Percentiles rank a stretch among this genome's conserved stretches.
Evolutionary conservation across 495 filamentous ascomycete genomes (phyloP).

Genomic region (Podospora sp.): DNA sequence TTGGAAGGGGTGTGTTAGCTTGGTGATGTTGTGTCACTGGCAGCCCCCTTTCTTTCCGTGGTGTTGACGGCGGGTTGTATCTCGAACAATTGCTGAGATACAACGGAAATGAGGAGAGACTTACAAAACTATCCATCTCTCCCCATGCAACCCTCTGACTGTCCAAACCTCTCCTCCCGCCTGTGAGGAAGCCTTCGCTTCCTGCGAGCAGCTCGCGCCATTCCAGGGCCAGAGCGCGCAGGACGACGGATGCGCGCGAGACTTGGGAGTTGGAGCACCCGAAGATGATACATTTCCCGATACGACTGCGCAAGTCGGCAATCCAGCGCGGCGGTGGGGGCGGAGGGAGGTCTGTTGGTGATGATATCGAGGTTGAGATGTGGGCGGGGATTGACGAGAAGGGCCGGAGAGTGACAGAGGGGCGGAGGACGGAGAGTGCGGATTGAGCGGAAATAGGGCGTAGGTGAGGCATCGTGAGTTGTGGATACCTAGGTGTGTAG

Average conservation of each 20-base stretch:
- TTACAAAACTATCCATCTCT: slow-evolving; percentile 75
- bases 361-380: not conserved
- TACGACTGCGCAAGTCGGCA: slow-evolving; percentile 66
- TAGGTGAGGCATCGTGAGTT: not conserved
- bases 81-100: not conserved
- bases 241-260: slow-evolving; percentile 60
- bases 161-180: slow-evolving; percentile 64
- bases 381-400: not conserved
- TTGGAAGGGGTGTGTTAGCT: not conserved
- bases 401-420: not conserved
- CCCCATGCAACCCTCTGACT: slow-evolving; percentile 83
- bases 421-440: not conserved
- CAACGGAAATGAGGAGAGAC: too few species aligned
- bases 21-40: not conserved
- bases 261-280: slow-evolving; percentile 66
- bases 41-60: not conserved
- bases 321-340: slow-evolving; percentile 66
- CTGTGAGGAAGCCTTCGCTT: slow-evolving; percentile 79
- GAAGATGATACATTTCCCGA: slow-evolving; percentile 85
- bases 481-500: not conserved
- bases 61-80: not conserved
- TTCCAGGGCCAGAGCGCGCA: slow-evolving; percentile 64
- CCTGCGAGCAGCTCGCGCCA: slow-evolving; percentile 81
- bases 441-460: not conserved
- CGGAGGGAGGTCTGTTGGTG: slow-evolving; percentile 14